A percentile compares a stretch with the other conserved stretches of the same genome.
phyloP scores from a whole-genome alignment of 2,329 filamentous ascomycete species.

The Ophiostoma sp. region DNA sequence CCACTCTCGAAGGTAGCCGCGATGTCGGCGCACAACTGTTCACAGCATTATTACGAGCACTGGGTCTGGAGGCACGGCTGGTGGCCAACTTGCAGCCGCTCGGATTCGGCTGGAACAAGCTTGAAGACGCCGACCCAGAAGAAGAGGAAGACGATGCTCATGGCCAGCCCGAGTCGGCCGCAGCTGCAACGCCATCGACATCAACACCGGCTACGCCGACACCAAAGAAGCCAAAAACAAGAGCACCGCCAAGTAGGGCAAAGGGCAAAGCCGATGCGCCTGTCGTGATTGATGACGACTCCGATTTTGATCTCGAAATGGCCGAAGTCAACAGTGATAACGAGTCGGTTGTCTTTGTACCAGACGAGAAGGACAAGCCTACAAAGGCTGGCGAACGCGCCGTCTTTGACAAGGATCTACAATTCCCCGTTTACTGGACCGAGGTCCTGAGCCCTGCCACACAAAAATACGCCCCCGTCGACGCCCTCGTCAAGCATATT shows the following conservation, averaged over 20 bases:
- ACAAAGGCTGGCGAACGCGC: neutral
- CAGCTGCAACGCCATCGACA: neutral
- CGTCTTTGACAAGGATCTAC: slow-evolving; percentile 70
- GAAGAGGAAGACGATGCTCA: slow-evolving; percentile 38
- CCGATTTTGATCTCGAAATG: slow-evolving; percentile 49
- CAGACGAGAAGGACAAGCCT: slow-evolving; percentile 41
- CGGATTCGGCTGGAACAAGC: slow-evolving; percentile 88
- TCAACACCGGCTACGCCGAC: slow-evolving; percentile 28
- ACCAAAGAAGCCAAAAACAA: neutral
- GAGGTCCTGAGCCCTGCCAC: slow-evolving; percentile 84
- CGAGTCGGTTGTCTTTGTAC: slow-evolving; percentile 60
- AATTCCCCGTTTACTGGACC: slow-evolving; percentile 89
- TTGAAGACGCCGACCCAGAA: slow-evolving; percentile 69
- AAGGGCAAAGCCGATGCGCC: neutral
- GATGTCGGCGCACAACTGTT: slow-evolving; percentile 90
- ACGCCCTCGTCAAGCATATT: slow-evolving; percentile 67
- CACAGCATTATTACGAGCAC: slow-evolving; percentile 74
- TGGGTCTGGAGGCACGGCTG: slow-evolving; percentile 81
- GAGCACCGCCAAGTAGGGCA: neutral
- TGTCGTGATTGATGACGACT: slow-evolving; percentile 19
- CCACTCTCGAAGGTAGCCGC: slow-evolving; percentile 73
- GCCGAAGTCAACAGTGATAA: slow-evolving; percentile 57
- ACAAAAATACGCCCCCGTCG: slow-evolving; percentile 75
- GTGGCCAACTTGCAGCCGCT: slow-evolving; percentile 81
- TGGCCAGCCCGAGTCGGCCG: neutral